Evolutionary conservation across 2,329 filamentous ascomycete genomes (phyloP), one percentile per base, ranked within the genome.

Genomic region (Fusarium dimerum): DNA sequence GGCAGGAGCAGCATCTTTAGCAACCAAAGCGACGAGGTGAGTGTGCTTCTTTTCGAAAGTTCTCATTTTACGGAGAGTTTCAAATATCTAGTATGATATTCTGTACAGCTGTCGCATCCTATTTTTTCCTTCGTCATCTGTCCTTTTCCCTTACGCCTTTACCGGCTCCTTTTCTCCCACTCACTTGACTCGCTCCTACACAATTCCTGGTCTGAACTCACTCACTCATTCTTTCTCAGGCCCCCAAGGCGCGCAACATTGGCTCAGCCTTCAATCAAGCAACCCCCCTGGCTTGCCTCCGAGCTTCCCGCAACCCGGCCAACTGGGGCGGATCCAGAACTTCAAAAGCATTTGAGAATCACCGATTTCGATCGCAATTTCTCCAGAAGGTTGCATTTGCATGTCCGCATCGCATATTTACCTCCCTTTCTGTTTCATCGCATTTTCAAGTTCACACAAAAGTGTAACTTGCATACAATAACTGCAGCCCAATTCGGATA

Each of bases 231-330:
- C 4, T 40, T 40, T 54, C 43, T 55, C 48, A 40, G 47, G 13
- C 13, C 32, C 13, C 32, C 32, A 36, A 36, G 32, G 32, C 13
- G 32, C 13, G 38, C 48, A 48, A 42, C 45, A 47, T 46, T 39
- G 34, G 34, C 30, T 45, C 40, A 36, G n/a, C 18, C 29, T n/a
- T 39, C 48, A 47, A 57, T 50, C 38, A 44, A 50, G 54, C 20
- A 44, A 41, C 56, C 53, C 43, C 17, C 50, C 57, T 46, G 52
- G 48, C 56, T 48, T 48, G 29, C 48, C 46, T 40, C 51, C 50
- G 47, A 58, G 42, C 44, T 48, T 59, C 50, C 52, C 54, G 61
- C 59, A 58, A 52, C 55, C 61, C 49, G 52, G 62, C 56, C 62
- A 64, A 63, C 62, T 62, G 54, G 62, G 48, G 51, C 44, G 50